Base-by-base conservation (phyloP, 108 stramenopile genomes). In the Skeletonema grethae region DNA sequence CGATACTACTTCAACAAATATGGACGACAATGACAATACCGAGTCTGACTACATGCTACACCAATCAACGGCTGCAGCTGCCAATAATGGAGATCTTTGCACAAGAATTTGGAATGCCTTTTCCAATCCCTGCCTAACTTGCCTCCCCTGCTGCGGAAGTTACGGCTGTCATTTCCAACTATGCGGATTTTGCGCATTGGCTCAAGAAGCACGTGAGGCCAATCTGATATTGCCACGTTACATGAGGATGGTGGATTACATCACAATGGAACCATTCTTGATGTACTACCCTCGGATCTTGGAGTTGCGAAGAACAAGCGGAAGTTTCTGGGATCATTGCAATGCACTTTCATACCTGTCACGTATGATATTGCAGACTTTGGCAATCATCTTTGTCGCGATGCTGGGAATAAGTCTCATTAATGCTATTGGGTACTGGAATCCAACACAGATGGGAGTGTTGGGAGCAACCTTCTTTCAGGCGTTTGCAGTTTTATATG, bases 201-300 rank as follows among this genome's bases (percentile, higher is more conserved):
- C 91, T 10, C 94, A 95, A 75, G 94, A 95, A 75, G 90, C 83
- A 32, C 79, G 91, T 7, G 88, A 92, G 56, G 63, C 92, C 8
- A 85, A 90, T 45, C 9, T 50, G 11, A 60, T 61, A 7, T 13
- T 92, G 30, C 84, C 86, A 2, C 67, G 87, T n/a, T 76, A 65
- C 13, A 65, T 82, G 20, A 75, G 86, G 6, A 83, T 84, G 61
- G 36, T 95, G 20, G 91, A 92, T 61, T 88, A 95, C 70, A 78
- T 92, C 24, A 87, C 90, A 9, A 87, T 95, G 86, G 87, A 92
- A 68, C 87, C 89, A 1, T 79, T 79, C 65, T 30, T 90, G 61
- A 65, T 84, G 12, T 95, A 91, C 63, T 90, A 86, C 75, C 84
- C 85, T 10, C 46, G 57, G 3, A 91, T 85, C 22, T 13, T 65